Conservation (phyloP, 2,329 filamentous ascomycete species). For the Colletotrichum sp. region DNA sequence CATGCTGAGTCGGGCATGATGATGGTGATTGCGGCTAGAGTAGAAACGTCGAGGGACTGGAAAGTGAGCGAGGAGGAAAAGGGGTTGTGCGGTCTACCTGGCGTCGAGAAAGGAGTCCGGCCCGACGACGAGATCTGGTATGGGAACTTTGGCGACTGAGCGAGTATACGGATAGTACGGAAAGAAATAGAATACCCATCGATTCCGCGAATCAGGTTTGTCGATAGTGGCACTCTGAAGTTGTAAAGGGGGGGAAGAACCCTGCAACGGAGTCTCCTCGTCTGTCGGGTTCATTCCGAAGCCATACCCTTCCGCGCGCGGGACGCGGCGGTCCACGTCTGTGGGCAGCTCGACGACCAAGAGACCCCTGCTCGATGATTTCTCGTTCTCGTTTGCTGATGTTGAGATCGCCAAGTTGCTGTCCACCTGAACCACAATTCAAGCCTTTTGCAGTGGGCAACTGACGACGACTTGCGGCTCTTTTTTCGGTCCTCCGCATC, state of each 20-base stretch:
- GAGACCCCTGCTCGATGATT: not conserved
- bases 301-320: not conserved
- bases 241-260: not conserved
- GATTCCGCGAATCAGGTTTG: not conserved
- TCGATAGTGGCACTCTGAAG: not conserved
- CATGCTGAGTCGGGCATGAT: constrained; percentile 62
- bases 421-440: not conserved
- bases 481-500: not conserved
- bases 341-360: not conserved
- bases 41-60: constrained; percentile 31
- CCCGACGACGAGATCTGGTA: constrained; percentile 42
- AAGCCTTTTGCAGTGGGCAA: not conserved
- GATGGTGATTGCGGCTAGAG: constrained; percentile 59
- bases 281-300: not conserved
- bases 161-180: not conserved
- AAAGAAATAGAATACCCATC: not conserved
- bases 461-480: not conserved
- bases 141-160: constrained; percentile 28
- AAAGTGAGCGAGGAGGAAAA: constrained; percentile 24
- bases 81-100: constrained; percentile 32
- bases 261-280: not conserved
- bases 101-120: constrained; percentile 34
- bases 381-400: not conserved
- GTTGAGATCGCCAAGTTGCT: not conserved
- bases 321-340: not conserved